Evolutionary conservation across 1,139 yeast genomes (phyloP).

Genomic region (Taphrina wiesneri): DNA sequence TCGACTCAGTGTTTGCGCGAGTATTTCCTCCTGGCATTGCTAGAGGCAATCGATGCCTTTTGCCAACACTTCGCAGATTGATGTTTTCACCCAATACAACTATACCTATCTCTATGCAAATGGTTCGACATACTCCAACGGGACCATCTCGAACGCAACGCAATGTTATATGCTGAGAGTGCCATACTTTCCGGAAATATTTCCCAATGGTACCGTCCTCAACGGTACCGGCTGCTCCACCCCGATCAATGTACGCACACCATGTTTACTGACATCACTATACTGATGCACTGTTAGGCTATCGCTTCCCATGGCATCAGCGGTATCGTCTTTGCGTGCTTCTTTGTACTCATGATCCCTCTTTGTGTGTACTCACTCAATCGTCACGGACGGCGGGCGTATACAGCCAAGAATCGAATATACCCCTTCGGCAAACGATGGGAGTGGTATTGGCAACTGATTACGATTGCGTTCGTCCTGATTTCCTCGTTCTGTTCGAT

Average conservation of each 20-base stretch:
- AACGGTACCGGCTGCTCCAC: constrained; percentile 28
- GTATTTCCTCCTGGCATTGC: too few relatives aligned
- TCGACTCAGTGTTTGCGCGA: too few relatives aligned
- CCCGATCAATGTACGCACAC: constrained; percentile 12
- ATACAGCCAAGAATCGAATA: constrained; percentile 15
- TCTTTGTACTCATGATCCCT: constrained; percentile 24
- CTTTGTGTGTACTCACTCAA: constrained; percentile 12
- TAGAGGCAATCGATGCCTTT: constrained; percentile 21
- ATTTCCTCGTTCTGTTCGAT: constrained; percentile 24
- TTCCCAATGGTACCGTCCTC: constrained; percentile 29
- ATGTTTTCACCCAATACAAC: constrained; percentile 12
- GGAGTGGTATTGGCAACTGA: constrained; percentile 32
- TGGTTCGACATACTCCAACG: constrained; percentile 29
- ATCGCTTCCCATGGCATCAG: constrained; percentile 31
- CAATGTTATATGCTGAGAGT: constrained; percentile 30
- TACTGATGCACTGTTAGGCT: not conserved
- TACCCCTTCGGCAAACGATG: constrained; percentile 32
- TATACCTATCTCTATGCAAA: constrained; percentile 30
- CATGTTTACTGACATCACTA: not conserved
- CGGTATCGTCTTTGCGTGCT: constrained; percentile 26
- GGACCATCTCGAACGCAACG: constrained; percentile 27
- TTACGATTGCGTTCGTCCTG: constrained; percentile 18
- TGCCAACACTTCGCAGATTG: constrained; percentile 20
- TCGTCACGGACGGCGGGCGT: constrained; percentile 29
- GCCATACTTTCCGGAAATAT: constrained; percentile 24